Percentiles rank a stretch among this genome's conserved stretches.
These are phyloP conservation scores for Flueggea neowawraea DNA, from an alignment of 441 rosid species.

Conservation along the genomic window DNA sequence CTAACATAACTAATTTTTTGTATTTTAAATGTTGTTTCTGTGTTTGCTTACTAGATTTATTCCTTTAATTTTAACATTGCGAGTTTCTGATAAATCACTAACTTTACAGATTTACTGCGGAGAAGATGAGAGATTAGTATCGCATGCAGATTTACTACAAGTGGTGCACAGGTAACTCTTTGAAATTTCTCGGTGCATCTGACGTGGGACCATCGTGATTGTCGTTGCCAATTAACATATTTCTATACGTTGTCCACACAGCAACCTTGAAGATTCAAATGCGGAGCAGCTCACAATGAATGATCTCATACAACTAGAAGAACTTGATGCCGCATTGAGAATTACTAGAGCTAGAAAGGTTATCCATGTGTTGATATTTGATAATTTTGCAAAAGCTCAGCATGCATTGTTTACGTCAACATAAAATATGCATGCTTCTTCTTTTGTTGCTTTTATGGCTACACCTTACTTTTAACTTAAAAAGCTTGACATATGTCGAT, in stretches of 20 bases:
- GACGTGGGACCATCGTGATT: not conserved
- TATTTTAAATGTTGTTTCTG: not conserved
- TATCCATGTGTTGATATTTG: constrained; percentile 1
- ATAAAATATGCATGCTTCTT: too few species aligned
- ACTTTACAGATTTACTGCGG: constrained; percentile 13
- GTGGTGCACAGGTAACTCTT: constrained; percentile 30
- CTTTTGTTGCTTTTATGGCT: too few species aligned
- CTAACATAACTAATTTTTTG: too few species aligned
- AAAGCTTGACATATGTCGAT: too few species aligned
- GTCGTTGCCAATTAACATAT: too few species aligned
- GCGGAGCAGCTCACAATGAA: constrained; percentile 22
- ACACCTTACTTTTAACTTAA: too few species aligned
- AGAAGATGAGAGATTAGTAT: constrained; percentile 9
- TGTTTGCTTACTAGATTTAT: not conserved
- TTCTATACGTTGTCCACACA: constrained; percentile 7
- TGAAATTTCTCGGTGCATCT: not conserved
- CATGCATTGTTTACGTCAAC: too few species aligned
- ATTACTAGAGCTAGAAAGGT: constrained; percentile 40
- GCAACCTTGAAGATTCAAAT: constrained; percentile 30
- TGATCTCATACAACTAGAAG: constrained; percentile 34
- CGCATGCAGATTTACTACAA: constrained; percentile 26
- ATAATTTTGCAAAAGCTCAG: too few species aligned
- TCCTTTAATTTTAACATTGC: too few species aligned
- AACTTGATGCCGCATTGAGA: constrained; percentile 25
- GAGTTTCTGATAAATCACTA: too few species aligned